Conservation (phyloP, 129 eudicot genomes). For the Silybum marianum region DNA sequence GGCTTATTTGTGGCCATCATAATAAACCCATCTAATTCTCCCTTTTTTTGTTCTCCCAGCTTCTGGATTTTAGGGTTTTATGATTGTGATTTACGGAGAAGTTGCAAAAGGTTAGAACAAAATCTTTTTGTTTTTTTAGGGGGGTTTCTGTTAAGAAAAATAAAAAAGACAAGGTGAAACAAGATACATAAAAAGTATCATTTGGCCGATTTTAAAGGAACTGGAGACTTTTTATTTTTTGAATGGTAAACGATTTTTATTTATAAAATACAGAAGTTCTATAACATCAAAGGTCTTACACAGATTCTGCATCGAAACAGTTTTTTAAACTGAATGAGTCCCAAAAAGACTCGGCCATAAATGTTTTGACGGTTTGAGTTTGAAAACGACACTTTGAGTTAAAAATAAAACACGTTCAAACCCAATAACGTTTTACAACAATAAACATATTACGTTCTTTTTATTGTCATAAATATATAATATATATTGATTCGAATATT, state of each 20-base stretch:
- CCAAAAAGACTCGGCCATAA: neutral
- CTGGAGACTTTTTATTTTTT: neutral
- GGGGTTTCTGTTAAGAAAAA: neutral
- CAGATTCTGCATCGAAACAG: neutral
- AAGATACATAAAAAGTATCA: neutral
- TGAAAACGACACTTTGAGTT: neutral
- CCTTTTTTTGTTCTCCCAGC: neutral
- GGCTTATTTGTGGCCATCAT: constrained; percentile 23
- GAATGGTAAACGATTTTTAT: neutral
- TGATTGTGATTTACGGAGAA: neutral
- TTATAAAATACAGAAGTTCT: neutral
- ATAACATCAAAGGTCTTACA: too few relatives aligned
- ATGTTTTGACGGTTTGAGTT: neutral
- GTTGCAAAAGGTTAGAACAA: neutral
- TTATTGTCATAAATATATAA: neutral
- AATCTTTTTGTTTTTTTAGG: neutral
- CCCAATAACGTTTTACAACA: neutral
- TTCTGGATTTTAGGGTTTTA: constrained; percentile 16
- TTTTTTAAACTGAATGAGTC: neutral
- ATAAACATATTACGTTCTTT: neutral
- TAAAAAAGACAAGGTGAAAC: neutral
- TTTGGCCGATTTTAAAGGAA: neutral
- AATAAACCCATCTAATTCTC: constrained; percentile 3
- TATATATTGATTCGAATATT: neutral
- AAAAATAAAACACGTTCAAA: too few relatives aligned